These are phyloP conservation scores for Laburnicola sp. DNA, from an alignment of 2,329 filamentous ascomycete genomes.

Conservation along the genomic window DNA sequence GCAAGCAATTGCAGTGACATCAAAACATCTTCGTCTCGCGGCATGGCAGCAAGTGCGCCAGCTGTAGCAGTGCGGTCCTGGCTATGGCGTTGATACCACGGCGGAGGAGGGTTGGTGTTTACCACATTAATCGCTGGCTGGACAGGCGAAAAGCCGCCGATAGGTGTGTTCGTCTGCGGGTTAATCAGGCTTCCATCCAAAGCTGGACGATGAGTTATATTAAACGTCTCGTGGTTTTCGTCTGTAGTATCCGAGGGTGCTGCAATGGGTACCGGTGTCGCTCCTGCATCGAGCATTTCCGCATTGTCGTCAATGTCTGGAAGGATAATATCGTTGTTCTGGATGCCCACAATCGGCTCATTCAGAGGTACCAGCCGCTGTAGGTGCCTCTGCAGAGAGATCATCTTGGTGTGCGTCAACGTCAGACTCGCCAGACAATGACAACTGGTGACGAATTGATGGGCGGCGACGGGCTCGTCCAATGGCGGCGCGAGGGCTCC, in stretches of 20 bases:
- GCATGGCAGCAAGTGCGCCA: constrained; percentile 85
- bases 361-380: constrained; percentile 69
- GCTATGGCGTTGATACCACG: constrained; percentile 77
- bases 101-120: constrained; percentile 75
- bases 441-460: constrained; percentile 86
- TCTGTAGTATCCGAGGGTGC: constrained; percentile 85
- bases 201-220: constrained; percentile 83
- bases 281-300: constrained; percentile 71
- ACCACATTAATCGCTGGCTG: constrained; percentile 68
- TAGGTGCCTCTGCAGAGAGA: constrained; percentile 74
- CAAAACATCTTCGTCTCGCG: constrained; percentile 93
- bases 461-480: constrained; percentile 68
- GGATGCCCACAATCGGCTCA: constrained; percentile 77
- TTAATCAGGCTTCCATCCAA: constrained; percentile 85
- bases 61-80: constrained; percentile 69
- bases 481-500: constrained; percentile 51
- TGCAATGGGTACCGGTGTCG: constrained; percentile 71
- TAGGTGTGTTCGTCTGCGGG: constrained; percentile 66
- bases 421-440: constrained; percentile 81
- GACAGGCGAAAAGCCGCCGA: constrained; percentile 71
- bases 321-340: constrained; percentile 79
- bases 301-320: constrained; percentile 85
- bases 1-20: constrained; percentile 97
- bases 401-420: constrained; percentile 80
- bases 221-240: constrained; percentile 74